phyloP scores from a whole-genome alignment of 2,329 filamentous ascomycete species.

The Akanthomyces muscarius region DNA sequence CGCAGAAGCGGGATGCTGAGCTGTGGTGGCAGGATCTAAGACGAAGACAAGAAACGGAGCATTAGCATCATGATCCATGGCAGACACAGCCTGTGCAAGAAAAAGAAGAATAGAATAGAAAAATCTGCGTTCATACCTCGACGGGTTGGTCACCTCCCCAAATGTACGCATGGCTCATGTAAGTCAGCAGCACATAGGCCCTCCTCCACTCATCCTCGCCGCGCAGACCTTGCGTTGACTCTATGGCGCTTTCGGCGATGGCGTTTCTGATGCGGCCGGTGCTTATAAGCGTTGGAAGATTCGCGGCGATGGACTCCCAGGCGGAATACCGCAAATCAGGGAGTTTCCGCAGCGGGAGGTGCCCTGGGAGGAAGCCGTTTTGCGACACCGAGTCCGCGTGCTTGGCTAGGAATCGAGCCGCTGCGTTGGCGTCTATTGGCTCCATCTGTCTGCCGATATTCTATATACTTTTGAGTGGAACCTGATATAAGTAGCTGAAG shows the following conservation, averaged over 20 bases:
- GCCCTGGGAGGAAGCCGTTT: neutral
- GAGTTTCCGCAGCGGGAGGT: neutral
- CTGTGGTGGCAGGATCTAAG: slow-evolving; percentile 63
- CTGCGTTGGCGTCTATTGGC: neutral
- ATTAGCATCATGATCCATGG: slow-evolving; percentile 20
- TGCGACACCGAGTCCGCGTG: neutral
- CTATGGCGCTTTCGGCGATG: neutral
- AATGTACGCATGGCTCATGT: slow-evolving; percentile 80
- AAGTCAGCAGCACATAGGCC: slow-evolving; percentile 74
- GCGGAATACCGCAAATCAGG: neutral
- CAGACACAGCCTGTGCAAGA: neutral
- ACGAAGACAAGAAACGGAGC: neutral
- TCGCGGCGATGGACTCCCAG: neutral
- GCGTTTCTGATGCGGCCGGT: neutral
- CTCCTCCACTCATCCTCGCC: slow-evolving; percentile 69
- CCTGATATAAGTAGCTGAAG: too few relatives aligned
- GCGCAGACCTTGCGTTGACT: neutral
- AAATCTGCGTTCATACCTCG: slow-evolving; percentile 56
- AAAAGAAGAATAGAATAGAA: too few relatives aligned
- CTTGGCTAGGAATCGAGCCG: neutral
- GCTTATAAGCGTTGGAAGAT: neutral
- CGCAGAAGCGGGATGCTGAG: slow-evolving; percentile 73
- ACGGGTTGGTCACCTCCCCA: slow-evolving; percentile 76
- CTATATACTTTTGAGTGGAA: too few relatives aligned
- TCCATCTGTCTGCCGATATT: neutral